These are phyloP conservation scores for Asterionellopsis glacialis DNA, from an alignment of 108 stramenopile genomes.

Conservation along the genomic window DNA sequence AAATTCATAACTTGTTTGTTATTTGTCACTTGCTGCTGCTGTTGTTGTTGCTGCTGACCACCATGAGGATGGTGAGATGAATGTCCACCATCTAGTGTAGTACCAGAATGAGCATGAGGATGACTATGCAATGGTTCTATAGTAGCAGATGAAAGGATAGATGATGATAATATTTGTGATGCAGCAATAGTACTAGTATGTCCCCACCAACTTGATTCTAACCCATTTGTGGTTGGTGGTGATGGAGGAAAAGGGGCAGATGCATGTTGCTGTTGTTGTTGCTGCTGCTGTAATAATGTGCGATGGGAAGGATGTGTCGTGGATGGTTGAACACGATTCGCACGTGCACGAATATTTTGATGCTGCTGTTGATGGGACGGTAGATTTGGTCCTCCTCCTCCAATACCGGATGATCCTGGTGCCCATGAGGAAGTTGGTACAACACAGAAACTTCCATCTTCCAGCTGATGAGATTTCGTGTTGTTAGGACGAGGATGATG, in stretches of 20 bases:
- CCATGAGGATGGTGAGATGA: constrained; percentile 1
- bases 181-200: constrained; percentile 42
- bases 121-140: constrained; percentile 11
- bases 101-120: constrained; percentile 23
- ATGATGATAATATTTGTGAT: constrained; percentile 51
- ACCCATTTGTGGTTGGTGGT: constrained; percentile 20
- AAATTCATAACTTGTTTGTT: constrained; percentile 83
- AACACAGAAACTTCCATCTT: constrained; percentile 79
- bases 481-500: constrained; percentile 36
- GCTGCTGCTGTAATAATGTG: constrained; percentile 12
- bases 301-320: not conserved
- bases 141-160: constrained; percentile 40
- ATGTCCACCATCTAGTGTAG: constrained; percentile 1
- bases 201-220: constrained; percentile 88
- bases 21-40: constrained; percentile 32
- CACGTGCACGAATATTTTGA: constrained; percentile 50
- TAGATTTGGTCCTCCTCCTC: no score
- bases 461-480: constrained; percentile 31
- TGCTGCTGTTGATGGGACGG: constrained; percentile 15
- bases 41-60: not conserved
- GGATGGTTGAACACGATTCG: constrained; percentile 68
- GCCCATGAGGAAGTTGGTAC: constrained; percentile 74
- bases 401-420: constrained; percentile 17
- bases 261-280: constrained; percentile 19
- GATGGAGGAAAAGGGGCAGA: constrained; percentile 6